A percentile compares a stretch with the other conserved stretches of the same genome.
These are phyloP conservation scores for Pistacia vera DNA, from an alignment of 345 rosid genomes.

Conservation along the genomic window DNA sequence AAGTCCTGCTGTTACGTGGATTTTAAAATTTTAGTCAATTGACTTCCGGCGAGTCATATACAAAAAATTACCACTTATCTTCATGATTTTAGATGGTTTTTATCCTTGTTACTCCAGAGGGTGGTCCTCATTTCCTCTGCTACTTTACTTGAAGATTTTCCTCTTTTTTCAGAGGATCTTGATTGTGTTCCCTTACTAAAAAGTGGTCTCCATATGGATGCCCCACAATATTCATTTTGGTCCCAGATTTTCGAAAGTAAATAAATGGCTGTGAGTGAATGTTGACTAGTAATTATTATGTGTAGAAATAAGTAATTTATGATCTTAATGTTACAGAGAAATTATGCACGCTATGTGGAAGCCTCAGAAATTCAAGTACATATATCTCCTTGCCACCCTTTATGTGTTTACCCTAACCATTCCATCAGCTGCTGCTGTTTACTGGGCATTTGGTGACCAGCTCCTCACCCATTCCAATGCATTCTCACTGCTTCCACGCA, in stretches of 20 bases:
- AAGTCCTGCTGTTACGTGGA: background rate
- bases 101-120: conserved; percentile 9
- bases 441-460: conserved; percentile 87
- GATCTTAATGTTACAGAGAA: conserved; percentile 45
- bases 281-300: background rate
- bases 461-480: conserved; percentile 81
- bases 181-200: conserved; percentile 10
- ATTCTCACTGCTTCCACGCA: conserved; percentile 65
- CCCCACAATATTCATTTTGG: conserved; percentile 7
- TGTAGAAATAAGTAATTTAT: background rate
- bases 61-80: background rate
- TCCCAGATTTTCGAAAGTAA: background rate
- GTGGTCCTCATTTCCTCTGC: conserved; percentile 11
- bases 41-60: background rate
- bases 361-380: conserved; percentile 82
- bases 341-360: conserved; percentile 95
- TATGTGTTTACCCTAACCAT: conserved; percentile 82
- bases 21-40: background rate
- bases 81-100: background rate
- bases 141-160: conserved; percentile 8
- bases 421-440: conserved; percentile 72
- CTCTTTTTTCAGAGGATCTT: background rate
- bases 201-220: background rate
- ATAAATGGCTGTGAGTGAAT: background rate
- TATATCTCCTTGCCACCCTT: conserved; percentile 71